Percentiles rank a stretch among this genome's conserved stretches.
Conservation (phyloP, 1,284 basidiomycete genomes). For the Moniliella sp. region DNA sequence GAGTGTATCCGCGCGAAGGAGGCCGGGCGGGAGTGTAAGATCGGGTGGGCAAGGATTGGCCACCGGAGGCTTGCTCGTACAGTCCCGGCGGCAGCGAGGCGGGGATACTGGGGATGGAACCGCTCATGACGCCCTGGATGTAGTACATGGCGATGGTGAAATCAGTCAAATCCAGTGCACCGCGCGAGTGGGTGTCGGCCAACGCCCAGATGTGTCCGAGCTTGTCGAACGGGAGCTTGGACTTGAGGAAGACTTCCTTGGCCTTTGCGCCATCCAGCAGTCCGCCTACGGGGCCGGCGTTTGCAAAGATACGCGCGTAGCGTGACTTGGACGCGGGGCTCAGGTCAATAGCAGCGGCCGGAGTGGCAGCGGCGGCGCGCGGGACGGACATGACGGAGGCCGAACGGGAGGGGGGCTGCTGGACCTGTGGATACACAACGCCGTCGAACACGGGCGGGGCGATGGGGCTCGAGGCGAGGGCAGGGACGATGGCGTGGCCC, state of each 20-base stretch:
- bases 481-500: conserved; percentile 47
- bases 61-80: conserved; percentile 50
- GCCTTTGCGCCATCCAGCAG: conserved; percentile 49
- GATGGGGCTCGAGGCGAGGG: conserved; percentile 38
- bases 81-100: conserved; percentile 58
- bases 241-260: conserved; percentile 75
- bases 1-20: too few relatives aligned
- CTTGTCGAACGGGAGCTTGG: conserved; percentile 66
- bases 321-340: conserved; percentile 26
- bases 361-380: too few relatives aligned
- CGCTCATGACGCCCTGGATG: conserved; percentile 68
- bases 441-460: conserved; percentile 62
- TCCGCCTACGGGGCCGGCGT: conserved; percentile 19
- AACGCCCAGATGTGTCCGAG: conserved; percentile 87
- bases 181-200: conserved; percentile 83
- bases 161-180: conserved; percentile 67
- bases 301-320: conserved; percentile 32
- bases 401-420: too few relatives aligned
- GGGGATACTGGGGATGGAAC: conserved; percentile 54
- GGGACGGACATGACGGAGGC: too few relatives aligned
- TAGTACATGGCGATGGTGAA: conserved; percentile 83
- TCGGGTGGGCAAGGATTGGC: neutral
- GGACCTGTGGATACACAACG: conserved; percentile 40
- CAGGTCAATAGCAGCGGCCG: conserved; percentile 20
- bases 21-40: too few relatives aligned